A percentile compares a stretch with the other conserved stretches of the same genome.
phyloP scores from a whole-genome alignment of 495 filamentous ascomycete genomes.

The Penicillium ochrochloron region DNA sequence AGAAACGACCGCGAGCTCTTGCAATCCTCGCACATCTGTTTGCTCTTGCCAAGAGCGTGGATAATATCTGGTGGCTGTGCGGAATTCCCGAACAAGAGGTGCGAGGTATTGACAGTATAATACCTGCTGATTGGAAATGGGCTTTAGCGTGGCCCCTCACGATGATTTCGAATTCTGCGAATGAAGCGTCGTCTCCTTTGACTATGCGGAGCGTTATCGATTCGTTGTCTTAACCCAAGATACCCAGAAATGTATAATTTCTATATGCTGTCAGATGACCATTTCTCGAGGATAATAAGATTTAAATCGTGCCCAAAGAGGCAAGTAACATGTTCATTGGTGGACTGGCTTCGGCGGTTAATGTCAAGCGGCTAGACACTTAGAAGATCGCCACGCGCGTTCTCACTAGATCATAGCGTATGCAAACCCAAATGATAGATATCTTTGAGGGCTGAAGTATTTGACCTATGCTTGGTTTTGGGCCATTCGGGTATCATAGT shows the following conservation, averaged over 20 bases:
- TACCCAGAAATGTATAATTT: not conserved
- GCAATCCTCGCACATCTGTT: conserved; percentile 45
- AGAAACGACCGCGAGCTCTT: conserved; percentile 40
- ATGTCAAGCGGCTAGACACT: too few species aligned
- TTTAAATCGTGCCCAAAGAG: too few species aligned
- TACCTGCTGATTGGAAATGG: conserved; percentile 43
- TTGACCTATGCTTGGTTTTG: not conserved
- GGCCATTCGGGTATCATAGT: not conserved
- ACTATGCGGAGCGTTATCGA: conserved; percentile 4
- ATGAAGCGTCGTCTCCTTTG: not conserved
- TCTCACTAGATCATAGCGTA: too few species aligned
- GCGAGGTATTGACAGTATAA: conserved; percentile 37
- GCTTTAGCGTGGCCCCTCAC: conserved; percentile 44
- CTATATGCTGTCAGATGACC: not conserved
- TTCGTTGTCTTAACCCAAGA: not conserved
- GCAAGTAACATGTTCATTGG: too few species aligned
- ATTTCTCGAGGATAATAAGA: not conserved
- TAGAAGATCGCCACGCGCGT: too few species aligned
- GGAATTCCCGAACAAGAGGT: conserved; percentile 46
- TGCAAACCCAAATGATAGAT: too few species aligned
- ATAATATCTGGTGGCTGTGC: conserved; percentile 47
- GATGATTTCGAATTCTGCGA: conserved; percentile 8
- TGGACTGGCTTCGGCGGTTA: too few species aligned
- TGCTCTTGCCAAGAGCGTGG: conserved; percentile 33
- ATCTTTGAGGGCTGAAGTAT: too few species aligned